A percentile compares a stretch with the other conserved stretches of the same genome.
Evolutionary conservation across 495 filamentous ascomycete species (phyloP).

Genomic region (Penicillium waksmanii): DNA sequence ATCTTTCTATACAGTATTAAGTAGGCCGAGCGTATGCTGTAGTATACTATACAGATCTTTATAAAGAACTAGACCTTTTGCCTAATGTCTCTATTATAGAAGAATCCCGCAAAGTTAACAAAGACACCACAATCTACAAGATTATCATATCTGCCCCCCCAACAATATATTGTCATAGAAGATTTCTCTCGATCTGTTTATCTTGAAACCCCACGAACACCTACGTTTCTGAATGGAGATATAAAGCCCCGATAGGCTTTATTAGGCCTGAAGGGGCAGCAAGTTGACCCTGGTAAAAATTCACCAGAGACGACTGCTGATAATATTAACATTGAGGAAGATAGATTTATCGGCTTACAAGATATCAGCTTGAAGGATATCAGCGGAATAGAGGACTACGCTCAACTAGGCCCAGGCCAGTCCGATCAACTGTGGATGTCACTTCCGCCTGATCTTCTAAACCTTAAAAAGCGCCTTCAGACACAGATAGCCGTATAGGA

Average conservation of each 20-base stretch:
- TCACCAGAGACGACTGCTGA: slow-evolving; percentile 18
- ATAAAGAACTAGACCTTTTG: slow-evolving; percentile 33
- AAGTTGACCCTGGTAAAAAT: slow-evolving; percentile 18
- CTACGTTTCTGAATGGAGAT: slow-evolving; percentile 35
- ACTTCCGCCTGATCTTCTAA: slow-evolving; percentile 33
- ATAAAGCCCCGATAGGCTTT: slow-evolving; percentile 29
- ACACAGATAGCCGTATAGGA: slow-evolving; percentile 33
- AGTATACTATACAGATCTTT: slow-evolving; percentile 31
- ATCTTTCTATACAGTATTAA: slow-evolving; percentile 25
- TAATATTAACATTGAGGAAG: slow-evolving; percentile 29
- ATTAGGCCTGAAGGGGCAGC: background rate
- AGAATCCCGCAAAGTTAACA: slow-evolving; percentile 29
- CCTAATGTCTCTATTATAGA: slow-evolving; percentile 32
- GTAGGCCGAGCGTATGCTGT: slow-evolving; percentile 34
- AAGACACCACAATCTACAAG: slow-evolving; percentile 27
- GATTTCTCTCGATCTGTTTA: slow-evolving; percentile 31
- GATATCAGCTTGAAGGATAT: slow-evolving; percentile 16
- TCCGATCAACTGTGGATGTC: slow-evolving; percentile 23
- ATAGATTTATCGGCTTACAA: slow-evolving; percentile 23
- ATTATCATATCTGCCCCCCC: slow-evolving; percentile 29
- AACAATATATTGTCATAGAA: slow-evolving; percentile 30
- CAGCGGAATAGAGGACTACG: slow-evolving; percentile 17
- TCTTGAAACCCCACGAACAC: slow-evolving; percentile 16
- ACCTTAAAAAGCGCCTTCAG: slow-evolving; percentile 26
- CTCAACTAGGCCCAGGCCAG: slow-evolving; percentile 19